A percentile compares a stretch with the other conserved stretches of the same genome.
Conservation (phyloP, 2,329 filamentous ascomycete species). For the Penicillium palitans region DNA sequence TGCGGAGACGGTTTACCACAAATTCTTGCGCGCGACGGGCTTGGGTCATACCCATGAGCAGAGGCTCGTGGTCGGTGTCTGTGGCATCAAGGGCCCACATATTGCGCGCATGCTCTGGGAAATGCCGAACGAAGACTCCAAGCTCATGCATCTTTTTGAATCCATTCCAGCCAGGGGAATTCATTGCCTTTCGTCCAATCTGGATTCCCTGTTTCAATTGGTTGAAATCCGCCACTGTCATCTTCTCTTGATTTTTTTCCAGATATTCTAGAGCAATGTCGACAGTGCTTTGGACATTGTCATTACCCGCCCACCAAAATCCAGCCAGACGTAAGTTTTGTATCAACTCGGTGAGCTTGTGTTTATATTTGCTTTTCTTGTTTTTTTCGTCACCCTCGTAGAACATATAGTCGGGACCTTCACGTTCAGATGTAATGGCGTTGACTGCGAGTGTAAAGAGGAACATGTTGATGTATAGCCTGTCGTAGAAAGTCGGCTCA, state of each 20-base stretch:
- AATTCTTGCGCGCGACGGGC: constrained; percentile 57
- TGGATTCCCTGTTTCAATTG: constrained; percentile 66
- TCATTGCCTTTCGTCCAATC: constrained; percentile 60
- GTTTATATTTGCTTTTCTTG: constrained; percentile 60
- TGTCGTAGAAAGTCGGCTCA: constrained; percentile 82
- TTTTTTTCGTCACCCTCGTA: constrained; percentile 54
- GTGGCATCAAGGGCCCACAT: constrained; percentile 67
- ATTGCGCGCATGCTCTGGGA: constrained; percentile 61
- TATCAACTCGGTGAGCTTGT: constrained; percentile 63
- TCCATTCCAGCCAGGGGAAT: constrained; percentile 63
- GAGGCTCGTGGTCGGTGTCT: constrained; percentile 43
- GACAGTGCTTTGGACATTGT: constrained; percentile 64
- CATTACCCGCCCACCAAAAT: constrained; percentile 82
- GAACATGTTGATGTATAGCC: constrained; percentile 79
- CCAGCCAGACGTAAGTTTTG: constrained; percentile 78
- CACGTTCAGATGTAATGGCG: constrained; percentile 80
- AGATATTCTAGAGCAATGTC: constrained; percentile 69
- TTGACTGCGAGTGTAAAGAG: constrained; percentile 82
- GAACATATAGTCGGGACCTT: constrained; percentile 85
- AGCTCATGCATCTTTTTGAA: constrained; percentile 74
- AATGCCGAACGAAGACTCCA: constrained; percentile 68
- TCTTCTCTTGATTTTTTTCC: constrained; percentile 58
- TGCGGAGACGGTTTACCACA: constrained; percentile 45
- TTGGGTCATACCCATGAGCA: constrained; percentile 60
- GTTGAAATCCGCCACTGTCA: constrained; percentile 60